Conservation (phyloP, 2,329 filamentous ascomycete species). For the Apiospora marii region DNA sequence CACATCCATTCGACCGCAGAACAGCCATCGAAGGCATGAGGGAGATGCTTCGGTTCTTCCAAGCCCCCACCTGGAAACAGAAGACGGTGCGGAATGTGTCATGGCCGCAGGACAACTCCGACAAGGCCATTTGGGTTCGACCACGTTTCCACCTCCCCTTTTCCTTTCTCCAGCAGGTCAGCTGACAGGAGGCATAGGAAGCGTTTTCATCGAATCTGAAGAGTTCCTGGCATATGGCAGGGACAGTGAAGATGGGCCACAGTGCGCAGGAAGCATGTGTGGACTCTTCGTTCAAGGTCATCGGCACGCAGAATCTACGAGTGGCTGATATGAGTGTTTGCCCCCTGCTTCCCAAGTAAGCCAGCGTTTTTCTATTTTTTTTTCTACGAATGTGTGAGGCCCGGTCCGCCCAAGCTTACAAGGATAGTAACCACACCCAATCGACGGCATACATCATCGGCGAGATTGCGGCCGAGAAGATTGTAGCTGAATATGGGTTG, state of each 20-base stretch:
- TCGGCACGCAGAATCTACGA: conserved; percentile 30
- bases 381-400: neutral
- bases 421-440: conserved; percentile 45
- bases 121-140: conserved; percentile 33
- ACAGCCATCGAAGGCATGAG: conserved; percentile 31
- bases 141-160: neutral
- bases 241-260: conserved; percentile 32
- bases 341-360: conserved; percentile 46
- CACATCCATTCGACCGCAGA: conserved; percentile 33
- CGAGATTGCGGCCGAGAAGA: conserved; percentile 50
- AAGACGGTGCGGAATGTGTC: conserved; percentile 27
- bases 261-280: conserved; percentile 27
- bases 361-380: neutral
- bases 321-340: conserved; percentile 35
- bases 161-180: neutral
- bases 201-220: conserved; percentile 31
- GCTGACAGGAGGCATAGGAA: conserved; percentile 39
- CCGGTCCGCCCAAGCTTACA: neutral
- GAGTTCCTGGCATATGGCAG: conserved; percentile 34
- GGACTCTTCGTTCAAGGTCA: conserved; percentile 32
- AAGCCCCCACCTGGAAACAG: conserved; percentile 29
- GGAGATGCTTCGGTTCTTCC: conserved; percentile 29
- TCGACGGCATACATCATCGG: conserved; percentile 55
- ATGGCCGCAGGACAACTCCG: conserved; percentile 30
- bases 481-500: conserved; percentile 30